Evolutionary conservation across 1,284 basidiomycete species (phyloP), one percentile per base, ranked within the genome.

Genomic region (Meripilus lineatus): DNA sequence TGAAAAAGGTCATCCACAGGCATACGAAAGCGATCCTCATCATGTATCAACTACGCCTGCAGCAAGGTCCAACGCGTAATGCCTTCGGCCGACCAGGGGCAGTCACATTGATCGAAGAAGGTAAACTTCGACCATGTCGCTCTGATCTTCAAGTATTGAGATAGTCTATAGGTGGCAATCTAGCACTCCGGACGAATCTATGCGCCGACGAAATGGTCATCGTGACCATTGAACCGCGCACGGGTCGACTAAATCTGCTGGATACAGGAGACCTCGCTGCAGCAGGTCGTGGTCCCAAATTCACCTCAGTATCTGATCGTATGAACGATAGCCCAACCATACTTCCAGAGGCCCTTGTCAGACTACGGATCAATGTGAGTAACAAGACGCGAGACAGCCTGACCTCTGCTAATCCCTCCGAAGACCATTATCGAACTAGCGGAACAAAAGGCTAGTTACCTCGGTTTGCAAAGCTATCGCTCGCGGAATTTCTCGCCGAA

Each of bases 201-300:
- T 88, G 83, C 53, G 81, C 81, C 1, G 83, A 87, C 47, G 84
- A 89, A 55, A 65, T 81, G 15, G 79, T 85, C 23, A 68, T 84
- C 17, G 72, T 89, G 41, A 79, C 80, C 4, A 75, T 90, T 38
- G 87, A 90, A 53, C 63, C 77, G 2, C 71, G 87, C 50, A 88
- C 84, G 0, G 87, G 87, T 11, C 76, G 77, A 14, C 63, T 89
- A 49, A 80, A 71, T 46, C 67, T 89, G 32, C 72, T 79, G 10
- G 86, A 89, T 58, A 83, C 79, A 1, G 85, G 85, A 6, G 84
- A 87, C 54, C 72, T 90, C 21, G 80, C 84, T 3, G 79, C 81
- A 6, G 78, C 81, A 32, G 77, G 79, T n/a, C 74, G 80, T 37
- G 81, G 74, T 0, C 77, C 77, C 14, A 73, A 74, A 22, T 85